phyloP scores from a whole-genome alignment of 2,329 filamentous ascomycete genomes.

The Hypoxylon sp. region DNA sequence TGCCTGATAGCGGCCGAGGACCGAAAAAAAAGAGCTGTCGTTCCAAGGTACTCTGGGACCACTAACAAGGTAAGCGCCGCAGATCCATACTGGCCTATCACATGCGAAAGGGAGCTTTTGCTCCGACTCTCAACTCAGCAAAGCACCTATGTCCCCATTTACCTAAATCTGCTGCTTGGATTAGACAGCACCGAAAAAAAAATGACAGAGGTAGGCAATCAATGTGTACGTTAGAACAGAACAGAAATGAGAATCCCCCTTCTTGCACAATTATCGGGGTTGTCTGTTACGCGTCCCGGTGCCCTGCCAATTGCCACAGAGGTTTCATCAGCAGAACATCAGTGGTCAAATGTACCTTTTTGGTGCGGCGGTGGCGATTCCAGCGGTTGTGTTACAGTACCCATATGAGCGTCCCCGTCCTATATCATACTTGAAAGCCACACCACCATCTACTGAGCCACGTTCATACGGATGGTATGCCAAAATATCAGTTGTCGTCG shows the following conservation, averaged over 20 bases:
- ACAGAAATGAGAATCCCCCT: constrained; percentile 35
- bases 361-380: constrained; percentile 38
- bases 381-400: constrained; percentile 40
- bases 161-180: constrained; percentile 33
- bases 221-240: constrained; percentile 27
- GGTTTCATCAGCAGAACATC: constrained; percentile 40
- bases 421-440: constrained; percentile 45
- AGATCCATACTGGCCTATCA: constrained; percentile 47
- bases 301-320: constrained; percentile 45
- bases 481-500: constrained; percentile 42
- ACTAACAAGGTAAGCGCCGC: constrained; percentile 44
- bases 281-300: constrained; percentile 41
- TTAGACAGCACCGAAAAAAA: constrained; percentile 45
- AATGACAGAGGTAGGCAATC: constrained; percentile 29
- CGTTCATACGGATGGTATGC: constrained; percentile 47
- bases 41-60: constrained; percentile 34
- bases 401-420: constrained; percentile 38
- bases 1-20: constrained; percentile 34
- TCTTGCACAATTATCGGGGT: constrained; percentile 35
- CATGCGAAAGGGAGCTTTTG: constrained; percentile 45
- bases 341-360: constrained; percentile 39
- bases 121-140: constrained; percentile 46
- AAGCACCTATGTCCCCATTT: constrained; percentile 30
- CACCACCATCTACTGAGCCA: constrained; percentile 45
- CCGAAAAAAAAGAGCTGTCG: constrained; percentile 17